Percentiles rank a stretch among this genome's conserved stretches.
These are phyloP conservation scores for Pholiota adiposa DNA, from an alignment of 1,284 basidiomycete genomes.

Conservation along the genomic window DNA sequence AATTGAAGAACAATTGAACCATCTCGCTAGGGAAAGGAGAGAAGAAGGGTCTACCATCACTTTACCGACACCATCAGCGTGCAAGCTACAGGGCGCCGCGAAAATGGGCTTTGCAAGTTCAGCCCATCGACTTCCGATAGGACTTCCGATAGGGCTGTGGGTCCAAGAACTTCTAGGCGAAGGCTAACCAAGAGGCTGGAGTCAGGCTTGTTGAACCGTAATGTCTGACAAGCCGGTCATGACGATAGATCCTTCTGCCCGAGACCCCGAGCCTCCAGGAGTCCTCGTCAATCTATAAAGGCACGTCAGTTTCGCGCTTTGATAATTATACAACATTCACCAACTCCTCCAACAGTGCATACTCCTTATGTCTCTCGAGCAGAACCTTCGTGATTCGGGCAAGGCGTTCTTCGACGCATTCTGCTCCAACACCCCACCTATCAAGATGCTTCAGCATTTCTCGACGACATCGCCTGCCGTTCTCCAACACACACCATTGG, in stretches of 20 bases:
- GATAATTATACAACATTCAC: constrained; percentile 10
- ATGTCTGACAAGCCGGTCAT: constrained; percentile 27
- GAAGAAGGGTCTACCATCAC: background rate
- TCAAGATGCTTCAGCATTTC: constrained; percentile 40
- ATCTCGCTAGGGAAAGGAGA: background rate
- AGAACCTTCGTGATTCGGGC: constrained; percentile 35
- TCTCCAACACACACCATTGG: constrained; percentile 42
- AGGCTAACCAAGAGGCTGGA: background rate
- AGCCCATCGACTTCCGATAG: background rate
- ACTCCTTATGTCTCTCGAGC: constrained; percentile 22
- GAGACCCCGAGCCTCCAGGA: constrained; percentile 31
- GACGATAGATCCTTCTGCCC: constrained; percentile 36
- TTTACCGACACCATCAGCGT: background rate
- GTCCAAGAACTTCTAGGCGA: background rate
- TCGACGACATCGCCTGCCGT: constrained; percentile 38
- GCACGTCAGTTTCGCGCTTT: constrained; percentile 17
- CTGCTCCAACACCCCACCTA: constrained; percentile 33
- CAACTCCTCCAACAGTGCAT: constrained; percentile 10
- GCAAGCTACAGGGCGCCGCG: background rate
- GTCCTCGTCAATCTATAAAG: constrained; percentile 16
- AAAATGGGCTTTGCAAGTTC: background rate
- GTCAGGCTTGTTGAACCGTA: constrained; percentile 1
- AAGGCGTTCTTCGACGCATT: constrained; percentile 41
- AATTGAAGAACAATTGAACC: background rate
- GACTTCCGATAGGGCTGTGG: background rate